These are phyloP conservation scores for Metschnikowia kunwiensis DNA, from an alignment of 805 yeast species.

Conservation along the genomic window DNA sequence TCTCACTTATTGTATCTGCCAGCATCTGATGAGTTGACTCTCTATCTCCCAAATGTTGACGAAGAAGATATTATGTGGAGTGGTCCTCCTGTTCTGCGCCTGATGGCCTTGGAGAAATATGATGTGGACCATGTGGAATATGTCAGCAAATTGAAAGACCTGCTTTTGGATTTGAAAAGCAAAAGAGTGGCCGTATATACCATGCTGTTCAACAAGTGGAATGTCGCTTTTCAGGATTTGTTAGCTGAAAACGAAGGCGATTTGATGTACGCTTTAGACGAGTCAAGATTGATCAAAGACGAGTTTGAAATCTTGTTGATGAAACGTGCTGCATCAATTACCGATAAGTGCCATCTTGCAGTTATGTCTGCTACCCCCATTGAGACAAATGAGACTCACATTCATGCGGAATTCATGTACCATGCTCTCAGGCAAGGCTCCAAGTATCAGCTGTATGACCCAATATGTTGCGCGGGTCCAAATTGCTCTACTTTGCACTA, in stretches of 20 bases:
- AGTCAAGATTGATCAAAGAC: constrained; percentile 82
- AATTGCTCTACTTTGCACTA: constrained; percentile 90
- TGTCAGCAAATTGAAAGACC: constrained; percentile 45
- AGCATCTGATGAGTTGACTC: constrained; percentile 51
- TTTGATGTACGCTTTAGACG: constrained; percentile 74
- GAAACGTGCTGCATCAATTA: constrained; percentile 77
- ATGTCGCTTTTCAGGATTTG: constrained; percentile 30
- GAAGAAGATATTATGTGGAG: constrained; percentile 95
- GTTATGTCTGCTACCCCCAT: constrained; percentile 92
- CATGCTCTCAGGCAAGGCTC: constrained; percentile 95
- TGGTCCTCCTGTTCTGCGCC: constrained; percentile 72
- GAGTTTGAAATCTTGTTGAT: constrained; percentile 71
- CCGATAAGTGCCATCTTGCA: constrained; percentile 85
- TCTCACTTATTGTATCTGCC: constrained; percentile 62
- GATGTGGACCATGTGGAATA: constrained; percentile 84
- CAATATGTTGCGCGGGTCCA: constrained; percentile 93
- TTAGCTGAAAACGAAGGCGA: constrained; percentile 46
- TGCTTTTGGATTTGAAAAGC: constrained; percentile 28
- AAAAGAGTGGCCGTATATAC: constrained; percentile 40
- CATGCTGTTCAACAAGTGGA: constrained; percentile 52
- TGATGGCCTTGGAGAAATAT: constrained; percentile 60
- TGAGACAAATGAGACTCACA: constrained; percentile 82
- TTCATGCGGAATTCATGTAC: constrained; percentile 93
- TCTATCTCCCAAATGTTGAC: constrained; percentile 82
- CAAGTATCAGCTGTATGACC: constrained; percentile 85